A percentile compares a stretch with the other conserved stretches of the same genome.
These are phyloP conservation scores for Flueggea neowawraea DNA, from an alignment of 441 rosid species.

Conservation along the genomic window DNA sequence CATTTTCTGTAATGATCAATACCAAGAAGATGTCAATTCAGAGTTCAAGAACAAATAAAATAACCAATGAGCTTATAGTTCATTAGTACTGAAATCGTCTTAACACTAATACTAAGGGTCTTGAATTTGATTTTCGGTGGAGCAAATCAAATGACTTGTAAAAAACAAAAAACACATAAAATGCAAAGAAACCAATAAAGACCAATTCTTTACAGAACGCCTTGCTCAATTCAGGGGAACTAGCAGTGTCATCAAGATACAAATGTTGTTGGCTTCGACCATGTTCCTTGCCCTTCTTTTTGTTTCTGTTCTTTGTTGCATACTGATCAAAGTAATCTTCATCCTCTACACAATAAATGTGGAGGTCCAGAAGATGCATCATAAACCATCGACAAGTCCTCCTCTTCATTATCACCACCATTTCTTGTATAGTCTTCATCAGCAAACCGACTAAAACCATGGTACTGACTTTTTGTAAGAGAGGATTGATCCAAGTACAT, in stretches of 20 bases:
- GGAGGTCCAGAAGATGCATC: conserved; percentile 80
- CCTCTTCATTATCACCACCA: conserved; percentile 35
- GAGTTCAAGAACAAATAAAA: too few species aligned
- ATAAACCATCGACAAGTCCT: conserved; percentile 66
- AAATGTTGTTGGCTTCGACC: too few species aligned
- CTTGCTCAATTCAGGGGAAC: conserved; percentile 47
- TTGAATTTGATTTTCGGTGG: conserved; percentile 8
- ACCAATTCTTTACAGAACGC: conserved; percentile 15
- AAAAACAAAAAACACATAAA: background rate
- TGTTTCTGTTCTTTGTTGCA: conserved; percentile 22
- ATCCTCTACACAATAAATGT: conserved; percentile 30
- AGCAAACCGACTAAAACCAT: conserved; percentile 17
- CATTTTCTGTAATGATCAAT: conserved; percentile 14
- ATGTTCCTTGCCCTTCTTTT: too few species aligned
- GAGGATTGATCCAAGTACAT: conserved; percentile 66
- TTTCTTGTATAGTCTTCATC: conserved; percentile 12
- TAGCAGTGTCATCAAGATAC: conserved; percentile 72
- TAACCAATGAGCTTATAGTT: too few species aligned
- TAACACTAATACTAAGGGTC: background rate
- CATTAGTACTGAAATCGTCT: too few species aligned
- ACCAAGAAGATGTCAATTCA: too few species aligned
- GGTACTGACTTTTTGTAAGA: conserved; percentile 23
- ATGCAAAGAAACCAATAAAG: background rate
- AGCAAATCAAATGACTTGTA: conserved; percentile 1
- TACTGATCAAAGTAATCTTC: conserved; percentile 8